A percentile compares a stretch with the other conserved stretches of the same genome.
Conservation (phyloP, 257 asterid species). For the Coffea eugenioides region DNA sequence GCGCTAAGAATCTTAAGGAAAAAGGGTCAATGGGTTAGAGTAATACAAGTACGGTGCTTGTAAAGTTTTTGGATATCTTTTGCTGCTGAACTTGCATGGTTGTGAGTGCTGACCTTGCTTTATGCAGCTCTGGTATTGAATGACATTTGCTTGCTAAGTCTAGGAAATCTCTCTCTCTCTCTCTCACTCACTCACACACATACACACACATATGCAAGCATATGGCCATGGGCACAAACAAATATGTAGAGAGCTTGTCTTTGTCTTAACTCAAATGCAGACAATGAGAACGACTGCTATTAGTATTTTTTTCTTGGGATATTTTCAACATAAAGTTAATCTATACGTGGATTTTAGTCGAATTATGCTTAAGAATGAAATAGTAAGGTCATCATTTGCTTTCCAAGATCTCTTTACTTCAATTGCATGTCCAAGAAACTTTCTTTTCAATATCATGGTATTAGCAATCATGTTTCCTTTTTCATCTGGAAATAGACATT, state of each 20-base stretch:
- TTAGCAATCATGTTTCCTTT: neutral
- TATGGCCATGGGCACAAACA: neutral
- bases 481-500: neutral
- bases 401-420: neutral
- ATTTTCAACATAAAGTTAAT: neutral
- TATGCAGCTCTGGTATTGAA: neutral
- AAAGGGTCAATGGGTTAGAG: conserved; percentile 67
- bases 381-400: too few relatives aligned
- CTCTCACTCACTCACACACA: too few relatives aligned
- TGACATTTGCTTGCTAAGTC: neutral
- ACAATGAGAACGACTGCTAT: neutral
- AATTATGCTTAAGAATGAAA: neutral
- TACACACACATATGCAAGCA: neutral
- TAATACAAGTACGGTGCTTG: conserved; percentile 60
- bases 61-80: neutral
- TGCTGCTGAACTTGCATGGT: neutral
- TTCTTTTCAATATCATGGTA: neutral
- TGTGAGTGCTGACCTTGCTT: neutral
- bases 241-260: neutral
- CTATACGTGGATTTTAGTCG: neutral
- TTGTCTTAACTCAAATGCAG: neutral
- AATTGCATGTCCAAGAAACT: neutral
- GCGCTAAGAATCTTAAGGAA: conserved; percentile 69
- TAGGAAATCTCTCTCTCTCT: neutral
- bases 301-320: neutral